A percentile compares a stretch with the other conserved stretches of the same genome.
These are phyloP conservation scores for Colletotrichum musae DNA, from an alignment of 2,329 filamentous ascomycete genomes.

Conservation along the genomic window DNA sequence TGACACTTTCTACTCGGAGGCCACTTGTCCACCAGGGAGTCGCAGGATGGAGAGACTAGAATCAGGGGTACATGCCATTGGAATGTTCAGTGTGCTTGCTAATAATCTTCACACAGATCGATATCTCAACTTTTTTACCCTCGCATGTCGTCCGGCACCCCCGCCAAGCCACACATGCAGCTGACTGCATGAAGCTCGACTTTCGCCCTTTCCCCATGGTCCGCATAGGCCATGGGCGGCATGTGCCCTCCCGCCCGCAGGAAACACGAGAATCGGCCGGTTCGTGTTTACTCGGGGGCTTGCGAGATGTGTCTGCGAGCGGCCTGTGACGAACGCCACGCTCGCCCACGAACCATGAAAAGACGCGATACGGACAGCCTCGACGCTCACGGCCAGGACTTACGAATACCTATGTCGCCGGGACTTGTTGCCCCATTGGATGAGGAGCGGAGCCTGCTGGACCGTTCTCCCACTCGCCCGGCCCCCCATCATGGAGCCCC, in stretches of 20 bases:
- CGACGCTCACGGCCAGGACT: constrained; percentile 24
- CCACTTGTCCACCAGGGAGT: constrained; percentile 10
- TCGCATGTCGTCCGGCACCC: not conserved
- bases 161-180: constrained; percentile 16
- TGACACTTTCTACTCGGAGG: not conserved
- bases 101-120: constrained; percentile 5
- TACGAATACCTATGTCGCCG: not conserved
- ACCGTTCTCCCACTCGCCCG: constrained; percentile 29
- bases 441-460: constrained; percentile 23
- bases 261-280: not conserved
- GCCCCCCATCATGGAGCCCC: constrained; percentile 1
- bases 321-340: constrained; percentile 32
- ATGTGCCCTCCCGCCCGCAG: not conserved
- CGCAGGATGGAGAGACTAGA: not conserved
- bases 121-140: not conserved
- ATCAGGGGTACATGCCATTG: constrained; percentile 15
- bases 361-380: constrained; percentile 3
- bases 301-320: constrained; percentile 19
- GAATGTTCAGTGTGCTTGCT: constrained; percentile 7
- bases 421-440: constrained; percentile 12
- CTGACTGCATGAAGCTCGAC: not conserved
- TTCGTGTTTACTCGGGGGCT: not conserved
- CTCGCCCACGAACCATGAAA: constrained; percentile 2
- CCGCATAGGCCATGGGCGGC: not conserved
- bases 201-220: not conserved